A percentile compares a stretch with the other conserved stretches of the same genome.
Conservation (phyloP, 805 yeast species). For the Saccharomycopsis sp. region DNA sequence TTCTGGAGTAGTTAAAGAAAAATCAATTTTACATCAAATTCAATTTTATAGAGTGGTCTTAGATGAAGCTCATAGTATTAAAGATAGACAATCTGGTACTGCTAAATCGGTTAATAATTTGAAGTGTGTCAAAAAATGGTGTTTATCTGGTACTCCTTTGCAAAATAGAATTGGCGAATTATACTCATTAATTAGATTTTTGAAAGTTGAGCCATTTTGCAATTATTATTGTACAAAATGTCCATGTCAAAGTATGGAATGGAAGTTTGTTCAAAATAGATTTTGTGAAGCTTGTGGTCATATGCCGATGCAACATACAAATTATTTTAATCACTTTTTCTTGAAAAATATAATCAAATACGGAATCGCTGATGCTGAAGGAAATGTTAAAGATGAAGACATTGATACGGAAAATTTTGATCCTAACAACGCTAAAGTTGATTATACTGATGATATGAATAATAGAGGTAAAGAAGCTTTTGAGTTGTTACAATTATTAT, state of each 20-base stretch:
- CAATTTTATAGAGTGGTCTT: conserved; percentile 76
- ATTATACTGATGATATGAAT: neutral
- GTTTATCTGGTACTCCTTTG: conserved; percentile 91
- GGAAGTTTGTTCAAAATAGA: conserved; percentile 79
- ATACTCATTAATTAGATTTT: conserved; percentile 81
- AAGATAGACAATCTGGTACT: conserved; percentile 88
- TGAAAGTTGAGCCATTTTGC: conserved; percentile 78
- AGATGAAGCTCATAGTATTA: conserved; percentile 97
- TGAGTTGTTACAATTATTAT: conserved; percentile 58
- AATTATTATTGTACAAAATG: conserved; percentile 90
- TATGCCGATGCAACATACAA: conserved; percentile 89
- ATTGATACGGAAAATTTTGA: conserved; percentile 2
- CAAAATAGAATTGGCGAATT: conserved; percentile 96
- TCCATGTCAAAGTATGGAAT: conserved; percentile 68
- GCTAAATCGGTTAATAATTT: conserved; percentile 82
- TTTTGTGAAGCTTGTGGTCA: conserved; percentile 85
- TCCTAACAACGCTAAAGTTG: neutral
- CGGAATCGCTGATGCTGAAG: conserved; percentile 62
- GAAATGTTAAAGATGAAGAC: conserved; percentile 13
- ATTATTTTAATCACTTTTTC: conserved; percentile 92
- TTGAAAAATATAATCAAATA: conserved; percentile 84
- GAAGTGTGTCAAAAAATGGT: conserved; percentile 70
- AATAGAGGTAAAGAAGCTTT: conserved; percentile 58
- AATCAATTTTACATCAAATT: conserved; percentile 61
- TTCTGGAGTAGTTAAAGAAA: conserved; percentile 59